Conservation (phyloP, 768 basidiomycete genomes). For the Tricholomella constricta region DNA sequence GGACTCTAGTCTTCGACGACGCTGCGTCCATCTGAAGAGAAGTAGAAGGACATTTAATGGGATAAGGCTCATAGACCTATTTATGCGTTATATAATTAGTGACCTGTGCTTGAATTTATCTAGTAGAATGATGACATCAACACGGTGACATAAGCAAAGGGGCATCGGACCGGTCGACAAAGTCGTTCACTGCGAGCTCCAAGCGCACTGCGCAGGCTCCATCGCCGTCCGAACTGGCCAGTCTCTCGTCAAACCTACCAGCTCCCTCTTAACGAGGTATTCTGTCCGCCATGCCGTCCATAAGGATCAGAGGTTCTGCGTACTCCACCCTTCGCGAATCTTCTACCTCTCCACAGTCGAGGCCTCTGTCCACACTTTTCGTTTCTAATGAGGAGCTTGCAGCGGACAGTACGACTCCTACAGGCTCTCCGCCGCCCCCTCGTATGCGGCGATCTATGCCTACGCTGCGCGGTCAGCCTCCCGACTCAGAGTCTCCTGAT, state of each 20-base stretch:
- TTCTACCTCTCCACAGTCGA: constrained; percentile 2
- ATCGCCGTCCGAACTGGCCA: too few relatives aligned
- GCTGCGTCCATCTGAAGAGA: constrained; percentile 6
- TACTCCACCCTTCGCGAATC: constrained; percentile 30
- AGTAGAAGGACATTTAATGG: background rate
- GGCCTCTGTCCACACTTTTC: constrained; percentile 18
- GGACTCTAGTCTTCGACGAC: constrained; percentile 11
- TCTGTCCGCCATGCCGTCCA: constrained; percentile 44
- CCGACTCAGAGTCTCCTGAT: background rate
- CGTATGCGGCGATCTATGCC: constrained; percentile 23
- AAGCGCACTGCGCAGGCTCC: too few relatives aligned
- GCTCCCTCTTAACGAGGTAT: too few relatives aligned
- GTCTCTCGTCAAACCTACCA: too few relatives aligned
- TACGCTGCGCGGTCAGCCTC: constrained; percentile 8
- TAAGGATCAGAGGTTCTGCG: constrained; percentile 42
- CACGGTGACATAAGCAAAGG: too few relatives aligned
- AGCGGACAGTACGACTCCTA: background rate
- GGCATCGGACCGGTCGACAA: too few relatives aligned
- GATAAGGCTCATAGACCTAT: constrained; percentile 1
- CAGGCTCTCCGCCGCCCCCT: constrained; percentile 1
- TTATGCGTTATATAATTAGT: background rate
- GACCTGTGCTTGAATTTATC: too few relatives aligned
- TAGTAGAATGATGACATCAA: too few relatives aligned
- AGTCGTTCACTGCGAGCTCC: too few relatives aligned
- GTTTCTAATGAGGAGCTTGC: constrained; percentile 10